Percentiles rank a stretch among this genome's conserved stretches.
Evolutionary conservation across 2,329 filamentous ascomycete genomes (phyloP).

Genomic region (Aspergillus calidoustus): DNA sequence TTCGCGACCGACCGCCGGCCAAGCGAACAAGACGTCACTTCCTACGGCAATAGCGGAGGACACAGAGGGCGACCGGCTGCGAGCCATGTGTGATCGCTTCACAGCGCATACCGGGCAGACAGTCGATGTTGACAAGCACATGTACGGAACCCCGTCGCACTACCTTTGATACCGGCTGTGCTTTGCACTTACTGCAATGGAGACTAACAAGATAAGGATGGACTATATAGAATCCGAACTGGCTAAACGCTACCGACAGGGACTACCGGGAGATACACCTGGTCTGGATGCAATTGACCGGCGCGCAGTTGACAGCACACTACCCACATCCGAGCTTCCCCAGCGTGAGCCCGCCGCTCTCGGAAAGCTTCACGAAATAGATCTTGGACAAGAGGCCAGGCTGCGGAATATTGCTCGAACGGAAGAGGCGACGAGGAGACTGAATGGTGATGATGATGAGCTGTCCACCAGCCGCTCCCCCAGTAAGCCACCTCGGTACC

Average conservation of each 20-base stretch:
- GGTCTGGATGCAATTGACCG: conserved; percentile 13
- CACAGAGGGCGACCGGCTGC: conserved; percentile 39
- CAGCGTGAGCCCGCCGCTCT: conserved; percentile 56
- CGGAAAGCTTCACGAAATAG: conserved; percentile 62
- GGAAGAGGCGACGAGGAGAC: conserved; percentile 49
- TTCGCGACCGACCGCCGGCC: conserved; percentile 28
- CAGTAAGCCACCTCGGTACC: conserved; percentile 42
- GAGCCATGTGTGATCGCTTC: conserved; percentile 57
- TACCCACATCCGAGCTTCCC: conserved; percentile 30
- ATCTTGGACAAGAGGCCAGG: conserved; percentile 54
- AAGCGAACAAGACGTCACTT: conserved; percentile 19
- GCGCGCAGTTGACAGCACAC: conserved; percentile 19
- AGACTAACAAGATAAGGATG: conserved; percentile 67
- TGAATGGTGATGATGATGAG: conserved; percentile 37
- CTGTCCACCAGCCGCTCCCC: conserved; percentile 28
- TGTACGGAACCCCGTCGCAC: conserved; percentile 56
- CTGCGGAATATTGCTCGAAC: conserved; percentile 50
- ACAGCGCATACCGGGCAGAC: conserved; percentile 63
- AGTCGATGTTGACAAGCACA: conserved; percentile 64
- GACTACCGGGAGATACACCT: conserved; percentile 23
- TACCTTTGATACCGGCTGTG: neutral
- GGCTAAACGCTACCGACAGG: conserved; percentile 55
- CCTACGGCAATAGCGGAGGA: conserved; percentile 37
- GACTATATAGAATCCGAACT: conserved; percentile 69
- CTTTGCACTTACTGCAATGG: conserved; percentile 24